Base-by-base conservation (phyloP, 441 rosid genomes). In the Populus hybrid region DNA sequence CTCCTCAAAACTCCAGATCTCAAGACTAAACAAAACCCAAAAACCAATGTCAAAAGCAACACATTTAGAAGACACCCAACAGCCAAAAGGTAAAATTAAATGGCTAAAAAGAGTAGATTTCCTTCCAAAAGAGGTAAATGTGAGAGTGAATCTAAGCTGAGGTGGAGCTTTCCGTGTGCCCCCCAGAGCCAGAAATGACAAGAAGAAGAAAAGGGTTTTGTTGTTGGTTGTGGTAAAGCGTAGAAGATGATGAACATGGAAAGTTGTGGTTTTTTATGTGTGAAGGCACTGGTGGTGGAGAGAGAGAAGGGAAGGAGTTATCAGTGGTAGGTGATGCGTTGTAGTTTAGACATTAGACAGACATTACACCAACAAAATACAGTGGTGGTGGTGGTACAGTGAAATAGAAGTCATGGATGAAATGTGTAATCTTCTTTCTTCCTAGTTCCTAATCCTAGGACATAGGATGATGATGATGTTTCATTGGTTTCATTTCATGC, bases 291-390 rank as follows among this genome's bases (percentile, higher is more conserved):
- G 57, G 57, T 14, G 18, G 77, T 61, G 63, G 77, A 32, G 81
- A 70, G 71, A 40, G 38, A 85, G 87, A 85, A 76, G 87, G 69
- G 77, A 78, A 76, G 92, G 88, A 85, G 86, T 85, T 86, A 83
- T 87, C 93, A 84, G 86, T 28, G 87, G 87, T 88, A 71, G 95
- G 93, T 91, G 87, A 82, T 75, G 88, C 80, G 86, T 74, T 83
- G 12, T 81, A 82, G 82, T 50, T 5, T 50, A 50, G 35, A 67
- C 72, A 79, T 74, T 68, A 66, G 78, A 71, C 77, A 10, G 57
- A 50, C 59, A 16, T 50, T 50, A 50, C 59, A 16, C 59, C n/a
- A 66, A 61, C 28, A 69, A 69, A 76, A 38, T 78, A 73, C 84
- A 70, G 87, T 30, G 4, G 19, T 28, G n/a, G n/a, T 50, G 1